Evolutionary conservation across 2,329 filamentous ascomycete genomes (phyloP).

Genomic region (Sporothrix brunneoviolacea): DNA sequence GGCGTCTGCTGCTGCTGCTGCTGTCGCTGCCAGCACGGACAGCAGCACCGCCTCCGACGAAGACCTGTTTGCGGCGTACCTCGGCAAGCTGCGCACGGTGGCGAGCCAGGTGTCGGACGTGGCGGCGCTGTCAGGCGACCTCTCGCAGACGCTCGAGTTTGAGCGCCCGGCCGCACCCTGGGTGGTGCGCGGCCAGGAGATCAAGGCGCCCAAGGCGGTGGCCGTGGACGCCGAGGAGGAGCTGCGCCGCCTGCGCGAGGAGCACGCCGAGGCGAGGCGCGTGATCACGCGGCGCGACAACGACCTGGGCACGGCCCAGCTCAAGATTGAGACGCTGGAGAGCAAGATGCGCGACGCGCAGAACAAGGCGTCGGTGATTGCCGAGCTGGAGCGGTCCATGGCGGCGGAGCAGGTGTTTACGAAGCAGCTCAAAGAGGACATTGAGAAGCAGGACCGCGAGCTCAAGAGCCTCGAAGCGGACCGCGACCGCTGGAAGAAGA

Average conservation of each 20-base stretch:
- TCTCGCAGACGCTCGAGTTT: conserved; percentile 71
- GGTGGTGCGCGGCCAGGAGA: conserved; percentile 71
- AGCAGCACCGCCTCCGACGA: conserved; percentile 40
- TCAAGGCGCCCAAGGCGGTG: conserved; percentile 74
- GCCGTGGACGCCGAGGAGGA: conserved; percentile 81
- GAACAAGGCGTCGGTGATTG: conserved; percentile 65
- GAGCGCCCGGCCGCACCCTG: conserved; percentile 72
- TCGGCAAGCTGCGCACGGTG: conserved; percentile 59
- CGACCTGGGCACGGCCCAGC: conserved; percentile 75
- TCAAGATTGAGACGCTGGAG: conserved; percentile 90
- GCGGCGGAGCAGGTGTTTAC: conserved; percentile 45
- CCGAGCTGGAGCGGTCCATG: conserved; percentile 56
- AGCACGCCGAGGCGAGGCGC: conserved; percentile 70
- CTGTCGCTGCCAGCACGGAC: too few relatives aligned
- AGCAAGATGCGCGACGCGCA: conserved; percentile 78
- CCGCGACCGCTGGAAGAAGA: conserved; percentile 65
- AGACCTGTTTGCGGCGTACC: conserved; percentile 64
- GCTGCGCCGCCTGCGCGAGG: conserved; percentile 70
- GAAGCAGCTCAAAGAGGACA: conserved; percentile 51
- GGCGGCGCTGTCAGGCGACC: conserved; percentile 60
- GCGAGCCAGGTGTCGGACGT: conserved; percentile 63
- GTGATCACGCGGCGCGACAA: conserved; percentile 69
- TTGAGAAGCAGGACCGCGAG: conserved; percentile 62
- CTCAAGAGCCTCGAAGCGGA: conserved; percentile 58
- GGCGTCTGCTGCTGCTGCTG: not conserved